Base-by-base conservation (phyloP, 202 grass and related monocot species). In the Carex arenaria region DNA sequence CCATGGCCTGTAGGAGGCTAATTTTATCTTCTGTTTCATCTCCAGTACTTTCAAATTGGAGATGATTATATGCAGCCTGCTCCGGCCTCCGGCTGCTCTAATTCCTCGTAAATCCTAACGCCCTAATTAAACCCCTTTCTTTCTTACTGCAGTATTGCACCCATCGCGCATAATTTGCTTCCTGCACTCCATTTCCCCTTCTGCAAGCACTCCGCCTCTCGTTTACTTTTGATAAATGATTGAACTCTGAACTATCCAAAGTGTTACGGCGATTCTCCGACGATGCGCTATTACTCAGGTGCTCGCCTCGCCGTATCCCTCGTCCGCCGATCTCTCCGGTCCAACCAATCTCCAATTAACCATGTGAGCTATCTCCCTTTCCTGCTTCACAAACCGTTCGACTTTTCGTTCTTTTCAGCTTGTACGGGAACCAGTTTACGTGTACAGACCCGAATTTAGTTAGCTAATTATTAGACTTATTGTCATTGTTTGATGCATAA, bases 221-320 rank as follows among this genome's bases (percentile, higher is more conserved):
- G 13, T 3, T 18, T 15, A 57, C 26, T 56, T 36, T 3, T 65
- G 26, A 68, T 68, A 31, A 62, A 79, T 68, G 61, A 30, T 63
- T 67, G 19, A 61, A 61, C 22, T 82, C 13, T 82, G 63, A 55
- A 36, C 43, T 23, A 54, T 82, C 61, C 3, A 65, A 49, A 56
- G 43, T 67, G 20, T 36, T 51, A 26, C 62, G 63, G 80, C 63
- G 59, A 36, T 65, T 72, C 72, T 65, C 56, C 34, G 78, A 84
- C 57, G 80, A 90, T 86, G 88, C 80, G 88, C 26, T 82, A 67
- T 40, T 43, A 77, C 30, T 40, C 72, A 6, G 73, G 64, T 43
- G 73, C 84, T 30, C 80, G 84, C 20, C 55, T 84, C 57, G 73
- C 73, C 45, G 64, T 76, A 7, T 84, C 80, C 43, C 30, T 84